Percentiles rank a stretch among this genome's conserved stretches.
These are phyloP conservation scores for Cydonia oblonga DNA, from an alignment of 331 rosid genomes.

Conservation along the genomic window DNA sequence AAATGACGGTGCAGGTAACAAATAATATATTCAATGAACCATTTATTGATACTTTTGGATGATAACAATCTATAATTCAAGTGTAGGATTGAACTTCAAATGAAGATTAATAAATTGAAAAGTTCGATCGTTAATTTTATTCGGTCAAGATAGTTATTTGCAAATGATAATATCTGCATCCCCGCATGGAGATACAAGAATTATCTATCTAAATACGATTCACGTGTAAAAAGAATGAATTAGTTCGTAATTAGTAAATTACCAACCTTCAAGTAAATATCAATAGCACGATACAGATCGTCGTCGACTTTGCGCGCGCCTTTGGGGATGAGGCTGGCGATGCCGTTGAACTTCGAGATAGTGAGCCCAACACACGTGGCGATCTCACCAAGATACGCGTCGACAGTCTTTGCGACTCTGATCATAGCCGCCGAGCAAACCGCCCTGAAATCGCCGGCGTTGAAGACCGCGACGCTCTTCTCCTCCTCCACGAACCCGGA, in stretches of 20 bases:
- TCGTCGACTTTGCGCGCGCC: conserved; percentile 73
- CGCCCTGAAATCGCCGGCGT: conserved; percentile 34
- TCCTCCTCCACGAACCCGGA: conserved; percentile 59
- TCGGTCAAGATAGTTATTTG: rapidly evolving
- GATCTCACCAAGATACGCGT: conserved; percentile 57
- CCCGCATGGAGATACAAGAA: no score
- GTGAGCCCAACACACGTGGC: conserved; percentile 50
- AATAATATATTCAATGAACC: rapidly evolving
- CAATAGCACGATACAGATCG: conserved; percentile 85
- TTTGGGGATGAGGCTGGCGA: conserved; percentile 57
- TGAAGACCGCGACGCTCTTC: conserved; percentile 56
- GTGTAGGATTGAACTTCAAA: no score
- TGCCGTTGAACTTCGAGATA: conserved; percentile 77
- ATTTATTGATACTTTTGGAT: no score
- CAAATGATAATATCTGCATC: no score
- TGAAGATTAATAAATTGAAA: no score
- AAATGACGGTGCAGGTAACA: no score
- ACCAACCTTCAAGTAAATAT: conserved; percentile 75
- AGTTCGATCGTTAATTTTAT: no score
- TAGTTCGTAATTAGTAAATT: background rate
- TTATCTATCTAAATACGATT: background rate
- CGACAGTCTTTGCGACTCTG: conserved; percentile 58
- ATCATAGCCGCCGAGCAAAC: conserved; percentile 41
- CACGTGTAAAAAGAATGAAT: background rate
- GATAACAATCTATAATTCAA: no score